These are phyloP conservation scores for Ustilago tritici DNA, from an alignment of 1,284 basidiomycete species.

Conservation along the genomic window DNA sequence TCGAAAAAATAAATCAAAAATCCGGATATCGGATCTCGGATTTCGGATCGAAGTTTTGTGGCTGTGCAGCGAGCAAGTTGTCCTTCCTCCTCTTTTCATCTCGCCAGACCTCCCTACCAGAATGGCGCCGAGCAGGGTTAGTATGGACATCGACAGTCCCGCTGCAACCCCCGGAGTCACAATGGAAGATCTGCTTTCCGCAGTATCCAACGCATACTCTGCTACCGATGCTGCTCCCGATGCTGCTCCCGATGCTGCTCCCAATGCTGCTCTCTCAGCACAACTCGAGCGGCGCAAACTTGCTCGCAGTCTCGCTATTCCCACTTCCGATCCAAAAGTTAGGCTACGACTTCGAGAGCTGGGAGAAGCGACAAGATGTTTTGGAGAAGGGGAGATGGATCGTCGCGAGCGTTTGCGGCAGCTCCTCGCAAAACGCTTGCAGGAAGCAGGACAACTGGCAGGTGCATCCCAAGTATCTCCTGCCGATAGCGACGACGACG, in stretches of 20 bases:
- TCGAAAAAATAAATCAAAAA: too few relatives aligned
- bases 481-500: slow-evolving; percentile 67
- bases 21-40: too few relatives aligned
- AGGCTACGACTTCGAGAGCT: slow-evolving; percentile 88
- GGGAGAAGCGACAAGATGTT: slow-evolving; percentile 94
- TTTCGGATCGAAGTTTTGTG: too few relatives aligned
- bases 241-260: slow-evolving; percentile 24
- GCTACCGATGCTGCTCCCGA: too few relatives aligned
- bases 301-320: slow-evolving; percentile 91
- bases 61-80: too few relatives aligned
- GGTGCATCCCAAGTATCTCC: slow-evolving; percentile 74
- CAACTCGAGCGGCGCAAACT: slow-evolving; percentile 75
- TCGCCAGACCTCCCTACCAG: neutral
- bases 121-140: slow-evolving; percentile 15
- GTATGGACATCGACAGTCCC: slow-evolving; percentile 26
- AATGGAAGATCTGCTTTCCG: slow-evolving; percentile 42
- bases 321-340: slow-evolving; percentile 94
- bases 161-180: slow-evolving; percentile 31
- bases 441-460: slow-evolving; percentile 69
- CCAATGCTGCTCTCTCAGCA: slow-evolving; percentile 54
- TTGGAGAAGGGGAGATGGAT: slow-evolving; percentile 83
- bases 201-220: slow-evolving; percentile 27
- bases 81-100: too few relatives aligned
- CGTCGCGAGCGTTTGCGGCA: slow-evolving; percentile 92
- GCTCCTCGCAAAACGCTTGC: slow-evolving; percentile 72